Base-by-base conservation (phyloP, 805 yeast species). In the Kuraishia floccosa region DNA sequence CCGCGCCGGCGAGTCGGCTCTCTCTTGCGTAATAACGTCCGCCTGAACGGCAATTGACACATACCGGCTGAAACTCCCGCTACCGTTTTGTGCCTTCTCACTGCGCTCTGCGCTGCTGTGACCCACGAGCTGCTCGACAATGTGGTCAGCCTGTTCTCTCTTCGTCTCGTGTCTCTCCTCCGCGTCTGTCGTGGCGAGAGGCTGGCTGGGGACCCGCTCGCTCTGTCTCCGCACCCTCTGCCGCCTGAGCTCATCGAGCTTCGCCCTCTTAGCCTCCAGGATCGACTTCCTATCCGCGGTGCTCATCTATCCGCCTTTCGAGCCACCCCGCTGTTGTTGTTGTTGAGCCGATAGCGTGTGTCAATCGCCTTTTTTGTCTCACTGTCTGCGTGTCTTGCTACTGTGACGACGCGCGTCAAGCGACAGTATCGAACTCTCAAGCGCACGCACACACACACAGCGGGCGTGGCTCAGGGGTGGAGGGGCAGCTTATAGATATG, bases 191-290 rank as follows among this genome's bases (percentile, higher is more conserved):
- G 15, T 15, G 14, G 18, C 26, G 13, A 6, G 23, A 18, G 7
- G 17, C 16, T 25, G 4, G 36, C 19, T 15, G 24, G 30, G 22
- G 37, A 24, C 22, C 35, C 22, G 31, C 35, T 28, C 38, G 39
- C 23, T 40, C 24, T 27, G 40, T 50, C 17, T 50, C 46, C 34
- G 46, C 54, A 30, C 56, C 20, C 78, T 46, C 40, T 60, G 63
- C 24, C 58, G 59, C 22, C 72, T 51, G n/a, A 75, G 55, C 46
- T 67, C 71, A 20, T 68, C 69, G 21, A 75, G 47, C 32, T 63
- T 58, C 27, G 58, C 64, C 34, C 60, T 54, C 39, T 73, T 72
- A 32, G 68, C 69, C 42, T 73, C 79, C 26, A 75, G 25, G 2
- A 26, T 15, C 18, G 16, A 18, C 28, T 17, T 16, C 17, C 17